These are phyloP conservation scores for Aspergillus alliaceus DNA, from an alignment of 2,329 filamentous ascomycete species.

Conservation along the genomic window DNA sequence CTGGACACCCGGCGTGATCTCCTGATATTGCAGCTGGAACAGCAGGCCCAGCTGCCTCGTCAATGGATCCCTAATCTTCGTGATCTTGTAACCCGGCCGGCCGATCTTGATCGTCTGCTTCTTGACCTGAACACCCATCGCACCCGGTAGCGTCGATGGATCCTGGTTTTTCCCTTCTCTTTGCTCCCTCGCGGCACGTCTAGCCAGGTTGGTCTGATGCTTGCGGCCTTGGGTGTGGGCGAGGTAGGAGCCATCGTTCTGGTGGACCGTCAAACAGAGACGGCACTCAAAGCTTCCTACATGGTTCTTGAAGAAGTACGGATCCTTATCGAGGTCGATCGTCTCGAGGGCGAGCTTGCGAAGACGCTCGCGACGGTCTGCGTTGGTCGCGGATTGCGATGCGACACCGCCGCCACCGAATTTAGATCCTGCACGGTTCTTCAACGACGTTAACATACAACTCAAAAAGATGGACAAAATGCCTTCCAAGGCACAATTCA, in stretches of 20 bases:
- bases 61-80: constrained; percentile 86
- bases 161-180: constrained; percentile 73
- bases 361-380: constrained; percentile 93
- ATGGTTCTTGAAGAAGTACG: constrained; percentile 99
- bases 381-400: constrained; percentile 88
- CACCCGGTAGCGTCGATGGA: constrained; percentile 67
- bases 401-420: constrained; percentile 97
- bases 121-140: constrained; percentile 75
- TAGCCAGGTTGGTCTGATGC: constrained; percentile 96
- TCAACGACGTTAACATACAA: constrained; percentile 24
- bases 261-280: constrained; percentile 94
- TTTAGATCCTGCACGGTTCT: constrained; percentile 95
- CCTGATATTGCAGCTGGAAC: constrained; percentile 96
- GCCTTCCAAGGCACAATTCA: not conserved
- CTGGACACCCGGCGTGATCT: constrained; percentile 72
- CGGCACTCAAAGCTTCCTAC: constrained; percentile 97
- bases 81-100: constrained; percentile 95
- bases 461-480: not conserved
- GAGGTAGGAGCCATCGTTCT: constrained; percentile 98
- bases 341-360: constrained; percentile 98
- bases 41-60: constrained; percentile 85
- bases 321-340: constrained; percentile 98
- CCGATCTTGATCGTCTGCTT: constrained; percentile 93
- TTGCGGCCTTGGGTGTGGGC: constrained; percentile 98
- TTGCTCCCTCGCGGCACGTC: constrained; percentile 91